A percentile compares a stretch with the other conserved stretches of the same genome.
Conservation (phyloP, 1,284 basidiomycete genomes). For the Gymnopus androsaceus region DNA sequence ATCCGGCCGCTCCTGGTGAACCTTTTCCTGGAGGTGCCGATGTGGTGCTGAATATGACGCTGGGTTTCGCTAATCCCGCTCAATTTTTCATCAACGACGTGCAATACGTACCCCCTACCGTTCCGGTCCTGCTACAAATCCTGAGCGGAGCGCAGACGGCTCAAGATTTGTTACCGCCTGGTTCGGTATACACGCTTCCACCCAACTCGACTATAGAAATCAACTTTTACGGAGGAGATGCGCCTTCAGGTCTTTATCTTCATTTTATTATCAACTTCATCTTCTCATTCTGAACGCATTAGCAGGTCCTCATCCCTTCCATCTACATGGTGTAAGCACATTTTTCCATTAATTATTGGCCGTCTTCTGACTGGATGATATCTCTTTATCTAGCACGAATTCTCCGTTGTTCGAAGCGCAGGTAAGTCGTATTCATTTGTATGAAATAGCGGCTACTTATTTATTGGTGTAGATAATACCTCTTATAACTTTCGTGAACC, state of each 20-base stretch:
- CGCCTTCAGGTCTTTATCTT: slow-evolving; percentile 16
- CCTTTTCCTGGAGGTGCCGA: slow-evolving; percentile 34
- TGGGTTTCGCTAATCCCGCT: not conserved
- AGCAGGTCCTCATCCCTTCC: slow-evolving; percentile 17
- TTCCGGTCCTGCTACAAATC: slow-evolving; percentile 29
- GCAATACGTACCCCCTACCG: slow-evolving; percentile 13
- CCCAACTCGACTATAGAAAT: slow-evolving; percentile 37
- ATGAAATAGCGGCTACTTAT: no score
- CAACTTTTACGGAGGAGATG: slow-evolving; percentile 19
- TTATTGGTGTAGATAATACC: slow-evolving; percentile 24
- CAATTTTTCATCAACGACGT: slow-evolving; percentile 10
- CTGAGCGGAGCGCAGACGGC: slow-evolving; percentile 33
- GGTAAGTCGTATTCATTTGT: no score
- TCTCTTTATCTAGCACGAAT: slow-evolving; percentile 30
- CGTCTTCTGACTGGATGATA: no score
- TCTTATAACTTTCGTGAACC: slow-evolving; percentile 41
- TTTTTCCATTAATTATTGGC: not conserved
- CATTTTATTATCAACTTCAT: slow-evolving; percentile 19
- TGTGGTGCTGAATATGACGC: slow-evolving; percentile 16
- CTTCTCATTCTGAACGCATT: slow-evolving; percentile 28
- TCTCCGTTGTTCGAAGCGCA: slow-evolving; percentile 36
- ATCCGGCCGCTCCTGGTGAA: slow-evolving; percentile 33
- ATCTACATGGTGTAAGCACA: slow-evolving; percentile 28
- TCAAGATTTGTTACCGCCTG: slow-evolving; percentile 12
- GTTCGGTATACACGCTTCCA: slow-evolving; percentile 30